These are phyloP conservation scores for Yamadazyma oceani DNA, from an alignment of 1,139 yeast species.

Conservation along the genomic window DNA sequence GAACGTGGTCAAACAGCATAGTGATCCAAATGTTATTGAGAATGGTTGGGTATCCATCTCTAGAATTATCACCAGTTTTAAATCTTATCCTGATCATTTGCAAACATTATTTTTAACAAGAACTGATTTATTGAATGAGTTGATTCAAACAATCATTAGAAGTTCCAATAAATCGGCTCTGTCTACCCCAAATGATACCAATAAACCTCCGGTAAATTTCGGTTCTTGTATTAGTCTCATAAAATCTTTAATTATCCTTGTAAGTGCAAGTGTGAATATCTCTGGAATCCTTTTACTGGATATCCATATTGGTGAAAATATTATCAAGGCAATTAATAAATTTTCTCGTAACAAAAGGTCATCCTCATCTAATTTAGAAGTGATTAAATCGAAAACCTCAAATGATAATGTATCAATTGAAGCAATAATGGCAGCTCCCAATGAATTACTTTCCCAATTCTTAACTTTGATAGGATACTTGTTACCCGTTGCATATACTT, in stretches of 20 bases:
- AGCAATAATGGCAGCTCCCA: conserved; percentile 73
- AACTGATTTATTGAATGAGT: conserved; percentile 25
- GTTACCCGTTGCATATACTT: conserved; percentile 46
- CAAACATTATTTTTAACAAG: conserved; percentile 44
- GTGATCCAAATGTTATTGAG: conserved; percentile 67
- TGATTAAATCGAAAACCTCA: conserved; percentile 12
- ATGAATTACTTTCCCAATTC: conserved; percentile 57
- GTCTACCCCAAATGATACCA: conserved; percentile 13
- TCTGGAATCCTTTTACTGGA: conserved; percentile 39
- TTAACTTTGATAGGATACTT: conserved; percentile 58
- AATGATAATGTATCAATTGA: conserved; percentile 52
- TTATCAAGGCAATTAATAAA: conserved; percentile 46
- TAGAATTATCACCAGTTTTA: conserved; percentile 57
- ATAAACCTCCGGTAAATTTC: conserved; percentile 27
- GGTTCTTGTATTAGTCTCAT: conserved; percentile 40
- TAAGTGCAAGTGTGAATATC: conserved; percentile 40
- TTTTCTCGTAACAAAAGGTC: conserved; percentile 21
- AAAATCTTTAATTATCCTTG: conserved; percentile 40
- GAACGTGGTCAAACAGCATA: conserved; percentile 56
- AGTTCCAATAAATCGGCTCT: conserved; percentile 28
- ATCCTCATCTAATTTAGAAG: conserved; percentile 9
- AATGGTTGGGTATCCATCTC: conserved; percentile 69
- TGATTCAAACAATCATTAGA: conserved; percentile 26
- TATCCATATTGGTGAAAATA: conserved; percentile 41
- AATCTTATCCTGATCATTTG: conserved; percentile 41